These are phyloP conservation scores for Cryptomeria japonica DNA, from an alignment of 75 land plant genomes.

Conservation along the genomic window DNA sequence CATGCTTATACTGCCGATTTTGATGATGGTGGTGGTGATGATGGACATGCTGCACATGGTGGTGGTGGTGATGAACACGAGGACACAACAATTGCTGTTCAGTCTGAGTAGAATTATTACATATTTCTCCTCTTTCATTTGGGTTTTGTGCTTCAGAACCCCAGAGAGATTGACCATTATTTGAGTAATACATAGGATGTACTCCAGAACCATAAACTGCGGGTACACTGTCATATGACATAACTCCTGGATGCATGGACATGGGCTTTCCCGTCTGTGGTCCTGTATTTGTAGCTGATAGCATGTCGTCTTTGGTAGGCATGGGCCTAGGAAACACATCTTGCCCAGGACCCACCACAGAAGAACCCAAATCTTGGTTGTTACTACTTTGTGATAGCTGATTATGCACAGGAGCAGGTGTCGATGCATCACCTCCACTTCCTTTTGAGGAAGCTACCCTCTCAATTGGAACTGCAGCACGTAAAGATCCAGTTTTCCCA, in stretches of 20 bases:
- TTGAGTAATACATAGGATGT: constrained; percentile 36
- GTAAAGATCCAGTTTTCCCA: constrained; percentile 19
- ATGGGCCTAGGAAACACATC: constrained; percentile 6
- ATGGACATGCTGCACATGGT: constrained; percentile 42
- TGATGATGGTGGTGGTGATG: constrained; percentile 37
- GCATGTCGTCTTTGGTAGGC: constrained; percentile 24
- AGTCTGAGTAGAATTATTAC: constrained; percentile 9
- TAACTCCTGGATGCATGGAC: constrained; percentile 18
- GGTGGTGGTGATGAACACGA: constrained; percentile 44
- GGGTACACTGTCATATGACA: constrained; percentile 28
- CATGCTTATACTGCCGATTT: constrained; percentile 38
- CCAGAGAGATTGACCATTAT: constrained; percentile 21
- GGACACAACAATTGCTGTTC: constrained; percentile 31
- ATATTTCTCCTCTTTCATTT: constrained; percentile 21
- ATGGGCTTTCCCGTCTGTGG: constrained; percentile 26
- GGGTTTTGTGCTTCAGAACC: constrained; percentile 20
- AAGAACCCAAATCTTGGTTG: constrained; percentile 52
- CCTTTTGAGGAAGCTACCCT: constrained; percentile 16
- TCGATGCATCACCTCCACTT: constrained; percentile 17
- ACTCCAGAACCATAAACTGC: constrained; percentile 34
- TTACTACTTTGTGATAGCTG: constrained; percentile 39
- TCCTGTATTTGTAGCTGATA: constrained; percentile 26
- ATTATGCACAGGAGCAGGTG: constrained; percentile 24
- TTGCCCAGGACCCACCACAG: constrained; percentile 16
- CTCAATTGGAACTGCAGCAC: constrained; percentile 17